Percentiles rank a stretch among this genome's conserved stretches.
Conservation (phyloP, 1,139 yeast species). For the Blastobotrys proliferans region DNA sequence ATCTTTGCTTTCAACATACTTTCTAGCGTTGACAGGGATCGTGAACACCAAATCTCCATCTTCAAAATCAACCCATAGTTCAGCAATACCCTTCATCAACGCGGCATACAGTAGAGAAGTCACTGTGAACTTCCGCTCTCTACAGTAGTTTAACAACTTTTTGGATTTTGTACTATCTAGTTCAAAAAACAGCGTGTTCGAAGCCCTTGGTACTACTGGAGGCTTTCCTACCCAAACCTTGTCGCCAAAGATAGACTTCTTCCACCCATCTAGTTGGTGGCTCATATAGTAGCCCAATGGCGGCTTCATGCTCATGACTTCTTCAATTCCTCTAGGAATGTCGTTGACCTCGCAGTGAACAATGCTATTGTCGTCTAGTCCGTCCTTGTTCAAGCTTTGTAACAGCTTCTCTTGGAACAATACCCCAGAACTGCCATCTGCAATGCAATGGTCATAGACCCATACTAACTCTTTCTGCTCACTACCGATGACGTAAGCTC, state of each 20-base stretch:
- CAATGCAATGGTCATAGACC: slow-evolving; percentile 22
- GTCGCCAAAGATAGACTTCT: slow-evolving; percentile 1
- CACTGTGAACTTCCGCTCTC: slow-evolving; percentile 8
- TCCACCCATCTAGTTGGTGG: background rate
- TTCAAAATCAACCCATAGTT: slow-evolving; percentile 1
- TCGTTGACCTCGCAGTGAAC: background rate
- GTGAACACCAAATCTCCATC: slow-evolving; percentile 15
- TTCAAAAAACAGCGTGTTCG: slow-evolving; percentile 17
- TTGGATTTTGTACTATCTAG: slow-evolving; percentile 11
- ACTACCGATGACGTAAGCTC: slow-evolving; percentile 18
- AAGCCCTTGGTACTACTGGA: slow-evolving; percentile 15
- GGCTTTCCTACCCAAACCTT: slow-evolving; percentile 14
- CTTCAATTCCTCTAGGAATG: slow-evolving; percentile 14
- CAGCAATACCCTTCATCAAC: slow-evolving; percentile 10
- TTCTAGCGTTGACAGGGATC: slow-evolving; percentile 21
- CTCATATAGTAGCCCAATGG: slow-evolving; percentile 13
- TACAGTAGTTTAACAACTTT: slow-evolving; percentile 13
- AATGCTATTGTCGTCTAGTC: background rate
- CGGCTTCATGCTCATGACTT: slow-evolving; percentile 17
- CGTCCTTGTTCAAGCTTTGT: slow-evolving; percentile 8
- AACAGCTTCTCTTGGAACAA: slow-evolving; percentile 21
- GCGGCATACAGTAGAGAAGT: slow-evolving; percentile 12
- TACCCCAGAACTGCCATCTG: slow-evolving; percentile 25
- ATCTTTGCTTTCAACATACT: slow-evolving; percentile 12
- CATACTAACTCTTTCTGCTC: slow-evolving; percentile 17